These are phyloP conservation scores for Fraxinus cuspidata DNA, from an alignment of 257 asterid genomes.

Conservation along the genomic window DNA sequence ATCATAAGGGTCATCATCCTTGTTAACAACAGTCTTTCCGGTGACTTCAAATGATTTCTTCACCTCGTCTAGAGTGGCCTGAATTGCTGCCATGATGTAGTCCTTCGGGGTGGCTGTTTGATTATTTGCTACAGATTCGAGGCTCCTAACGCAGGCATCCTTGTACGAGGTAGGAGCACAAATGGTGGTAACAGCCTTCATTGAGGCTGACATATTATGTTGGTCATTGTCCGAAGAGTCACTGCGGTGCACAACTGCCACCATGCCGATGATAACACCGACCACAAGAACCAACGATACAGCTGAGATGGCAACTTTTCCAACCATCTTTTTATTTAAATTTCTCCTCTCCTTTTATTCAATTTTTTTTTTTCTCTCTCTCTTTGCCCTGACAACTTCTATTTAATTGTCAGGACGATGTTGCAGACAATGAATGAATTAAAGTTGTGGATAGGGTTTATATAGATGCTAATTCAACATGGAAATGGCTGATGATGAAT, in stretches of 20 bases:
- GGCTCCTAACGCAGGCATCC: conserved; percentile 50
- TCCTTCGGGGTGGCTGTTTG: conserved; percentile 52
- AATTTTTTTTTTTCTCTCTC: not conserved
- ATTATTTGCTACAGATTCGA: conserved; percentile 43
- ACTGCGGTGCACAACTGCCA: conserved; percentile 31
- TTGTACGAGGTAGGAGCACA: conserved; percentile 52
- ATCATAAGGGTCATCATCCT: conserved; percentile 34
- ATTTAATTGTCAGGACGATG: not conserved
- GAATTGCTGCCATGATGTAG: conserved; percentile 46
- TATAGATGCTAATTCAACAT: not conserved
- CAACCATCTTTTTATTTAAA: conserved; percentile 29
- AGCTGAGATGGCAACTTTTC: conserved; percentile 39
- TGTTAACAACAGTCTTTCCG: conserved; percentile 24
- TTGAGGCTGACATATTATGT: conserved; percentile 14
- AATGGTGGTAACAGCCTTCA: conserved; percentile 50
- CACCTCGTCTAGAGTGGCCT: conserved; percentile 40
- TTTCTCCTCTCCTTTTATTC: not conserved
- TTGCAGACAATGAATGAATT: not conserved
- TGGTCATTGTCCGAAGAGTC: not conserved
- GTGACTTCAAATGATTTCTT: conserved; percentile 36
- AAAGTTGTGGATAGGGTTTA: not conserved
- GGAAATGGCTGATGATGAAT: not conserved
- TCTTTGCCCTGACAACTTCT: conserved; percentile 15
- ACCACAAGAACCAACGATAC: conserved; percentile 58
- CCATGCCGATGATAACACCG: conserved; percentile 57